phyloP scores from a whole-genome alignment of 1,284 basidiomycete species.

The Moesziomyces aphidis region DNA sequence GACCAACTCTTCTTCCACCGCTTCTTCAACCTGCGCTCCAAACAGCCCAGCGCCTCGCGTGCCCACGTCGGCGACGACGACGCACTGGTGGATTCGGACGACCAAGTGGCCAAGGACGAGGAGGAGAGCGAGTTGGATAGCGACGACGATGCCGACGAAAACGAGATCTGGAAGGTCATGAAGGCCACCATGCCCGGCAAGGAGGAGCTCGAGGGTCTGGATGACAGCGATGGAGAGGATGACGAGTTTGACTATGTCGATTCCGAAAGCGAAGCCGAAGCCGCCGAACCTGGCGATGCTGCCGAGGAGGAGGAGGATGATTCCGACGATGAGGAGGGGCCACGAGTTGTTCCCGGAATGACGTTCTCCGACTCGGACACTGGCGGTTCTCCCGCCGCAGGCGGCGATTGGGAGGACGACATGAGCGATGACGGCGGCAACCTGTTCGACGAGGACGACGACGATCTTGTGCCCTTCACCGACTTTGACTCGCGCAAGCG shows the following conservation, averaged over 20 bases:
- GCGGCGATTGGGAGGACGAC: slow-evolving; percentile 37
- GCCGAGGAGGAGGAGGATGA: too few species aligned
- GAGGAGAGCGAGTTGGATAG: slow-evolving; percentile 40
- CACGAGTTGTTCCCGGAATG: background rate
- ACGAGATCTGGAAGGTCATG: slow-evolving; percentile 70
- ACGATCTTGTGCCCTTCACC: slow-evolving; percentile 63
- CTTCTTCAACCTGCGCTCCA: slow-evolving; percentile 65
- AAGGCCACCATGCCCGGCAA: slow-evolving; percentile 70
- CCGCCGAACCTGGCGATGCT: background rate
- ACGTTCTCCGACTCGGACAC: background rate
- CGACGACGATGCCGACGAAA: slow-evolving; percentile 60
- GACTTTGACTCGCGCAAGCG: slow-evolving; percentile 45
- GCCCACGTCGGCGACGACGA: slow-evolving; percentile 55
- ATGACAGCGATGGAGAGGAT: slow-evolving; percentile 43
- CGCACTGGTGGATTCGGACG: slow-evolving; percentile 69
- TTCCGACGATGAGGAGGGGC: slow-evolving; percentile 8
- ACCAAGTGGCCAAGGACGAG: slow-evolving; percentile 74
- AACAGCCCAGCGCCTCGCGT: slow-evolving; percentile 26
- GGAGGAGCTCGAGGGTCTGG: slow-evolving; percentile 72
- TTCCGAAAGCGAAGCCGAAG: slow-evolving; percentile 22
- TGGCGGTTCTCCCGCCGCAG: background rate
- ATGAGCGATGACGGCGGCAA: slow-evolving; percentile 51
- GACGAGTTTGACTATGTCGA: slow-evolving; percentile 54
- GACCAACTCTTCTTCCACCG: slow-evolving; percentile 73
- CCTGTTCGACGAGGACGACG: slow-evolving; percentile 64